These are phyloP conservation scores for Hansenula sp. DNA, from an alignment of 1,139 yeast species.

Conservation along the genomic window DNA sequence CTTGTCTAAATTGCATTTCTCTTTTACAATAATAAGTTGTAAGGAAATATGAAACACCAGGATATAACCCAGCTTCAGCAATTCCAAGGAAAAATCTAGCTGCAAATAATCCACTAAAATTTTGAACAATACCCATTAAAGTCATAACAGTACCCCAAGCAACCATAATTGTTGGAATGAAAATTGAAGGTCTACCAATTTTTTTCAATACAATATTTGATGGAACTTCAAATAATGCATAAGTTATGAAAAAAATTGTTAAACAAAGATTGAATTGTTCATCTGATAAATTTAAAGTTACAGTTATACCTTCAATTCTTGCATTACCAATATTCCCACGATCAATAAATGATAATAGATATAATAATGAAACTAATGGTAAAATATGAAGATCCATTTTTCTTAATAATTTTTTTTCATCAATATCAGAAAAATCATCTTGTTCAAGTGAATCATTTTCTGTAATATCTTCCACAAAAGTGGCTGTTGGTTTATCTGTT, in stretches of 20 bases:
- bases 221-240: slow-evolving; percentile 49
- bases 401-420: slow-evolving; percentile 31
- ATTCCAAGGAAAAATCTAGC: slow-evolving; percentile 46
- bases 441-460: not conserved
- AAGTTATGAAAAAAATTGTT: slow-evolving; percentile 51
- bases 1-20: slow-evolving; percentile 42
- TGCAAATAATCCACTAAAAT: slow-evolving; percentile 38
- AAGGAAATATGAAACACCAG: slow-evolving; percentile 27
- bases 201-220: slow-evolving; percentile 36
- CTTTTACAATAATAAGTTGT: slow-evolving; percentile 46
- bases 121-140: slow-evolving; percentile 36
- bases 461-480: not conserved
- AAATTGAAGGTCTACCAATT: slow-evolving; percentile 35
- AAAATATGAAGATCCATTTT: slow-evolving; percentile 39
- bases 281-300: slow-evolving; percentile 43
- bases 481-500: not conserved
- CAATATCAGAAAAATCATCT: slow-evolving; percentile 1
- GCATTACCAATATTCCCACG: slow-evolving; percentile 57
- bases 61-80: slow-evolving; percentile 17
- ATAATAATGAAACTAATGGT: slow-evolving; percentile 43
- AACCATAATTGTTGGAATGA: slow-evolving; percentile 43
- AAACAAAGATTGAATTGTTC: slow-evolving; percentile 46
- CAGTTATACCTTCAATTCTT: slow-evolving; percentile 48
- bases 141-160: slow-evolving; percentile 45
- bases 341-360: slow-evolving; percentile 49